These are phyloP conservation scores for Tubosaeta brunneosetosa DNA, from an alignment of 768 basidiomycete species.

Conservation along the genomic window DNA sequence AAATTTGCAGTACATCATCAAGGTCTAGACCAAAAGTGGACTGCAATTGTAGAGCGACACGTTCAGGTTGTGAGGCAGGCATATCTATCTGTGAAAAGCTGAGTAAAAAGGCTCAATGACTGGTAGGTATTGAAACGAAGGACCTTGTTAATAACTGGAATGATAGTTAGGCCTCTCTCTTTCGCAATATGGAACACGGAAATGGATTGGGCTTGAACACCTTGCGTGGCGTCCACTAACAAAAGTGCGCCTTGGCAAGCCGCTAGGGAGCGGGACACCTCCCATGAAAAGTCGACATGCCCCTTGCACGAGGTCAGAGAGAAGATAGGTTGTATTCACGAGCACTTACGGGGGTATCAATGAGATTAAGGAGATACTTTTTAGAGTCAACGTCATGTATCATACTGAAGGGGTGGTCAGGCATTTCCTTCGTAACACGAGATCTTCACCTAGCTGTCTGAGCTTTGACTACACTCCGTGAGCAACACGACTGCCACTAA, in stretches of 20 bases:
- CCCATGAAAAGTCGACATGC: slow-evolving; percentile 98
- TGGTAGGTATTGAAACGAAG: not conserved
- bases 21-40: slow-evolving; percentile 79
- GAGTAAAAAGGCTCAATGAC: slow-evolving; percentile 1
- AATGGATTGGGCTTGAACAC: slow-evolving; percentile 95
- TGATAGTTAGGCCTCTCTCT: slow-evolving; percentile 75
- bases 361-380: slow-evolving; percentile 80
- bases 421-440: not conserved
- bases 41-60: slow-evolving; percentile 76
- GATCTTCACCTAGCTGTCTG: slow-evolving; percentile 79
- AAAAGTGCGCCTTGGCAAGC: slow-evolving; percentile 89
- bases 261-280: slow-evolving; percentile 87
- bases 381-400: slow-evolving; percentile 53
- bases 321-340: not conserved
- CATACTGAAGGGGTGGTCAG: slow-evolving; percentile 54
- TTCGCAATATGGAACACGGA: slow-evolving; percentile 88
- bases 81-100: slow-evolving; percentile 70
- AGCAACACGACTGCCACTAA: not conserved
- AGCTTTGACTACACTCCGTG: slow-evolving; percentile 67
- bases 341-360: slow-evolving; percentile 82
- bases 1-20: slow-evolving; percentile 69
- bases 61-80: slow-evolving; percentile 79
- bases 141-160: slow-evolving; percentile 93
- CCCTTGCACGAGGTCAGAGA: slow-evolving; percentile 45
- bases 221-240: slow-evolving; percentile 95